These are phyloP conservation scores for Hagleromyces aurorensis DNA, from an alignment of 805 yeast genomes.

Conservation along the genomic window DNA sequence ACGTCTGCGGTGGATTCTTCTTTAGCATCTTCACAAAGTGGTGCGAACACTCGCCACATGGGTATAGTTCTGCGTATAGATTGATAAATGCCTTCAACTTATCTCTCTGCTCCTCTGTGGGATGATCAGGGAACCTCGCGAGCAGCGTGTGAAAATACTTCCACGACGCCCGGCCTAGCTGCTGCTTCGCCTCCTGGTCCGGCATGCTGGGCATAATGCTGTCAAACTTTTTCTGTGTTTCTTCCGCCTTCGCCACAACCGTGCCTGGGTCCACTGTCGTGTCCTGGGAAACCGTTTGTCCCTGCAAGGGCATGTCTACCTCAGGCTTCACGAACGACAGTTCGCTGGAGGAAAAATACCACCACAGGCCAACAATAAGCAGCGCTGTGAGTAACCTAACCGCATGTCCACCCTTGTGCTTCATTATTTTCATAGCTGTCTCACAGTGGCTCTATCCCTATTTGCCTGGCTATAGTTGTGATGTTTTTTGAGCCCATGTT, in stretches of 20 bases:
- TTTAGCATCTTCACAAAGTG: conserved; percentile 69
- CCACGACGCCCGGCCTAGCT: conserved; percentile 90
- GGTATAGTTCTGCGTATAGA: conserved; percentile 85
- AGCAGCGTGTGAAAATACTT: conserved; percentile 82
- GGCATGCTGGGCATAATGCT: conserved; percentile 94
- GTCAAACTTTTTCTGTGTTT: no score
- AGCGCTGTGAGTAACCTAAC: conserved; percentile 13
- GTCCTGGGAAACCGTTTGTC: no score
- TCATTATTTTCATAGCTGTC: no score
- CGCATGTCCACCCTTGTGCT: conserved; percentile 4
- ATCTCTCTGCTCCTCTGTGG: conserved; percentile 51
- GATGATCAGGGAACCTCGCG: conserved; percentile 85
- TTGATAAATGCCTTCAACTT: conserved; percentile 59
- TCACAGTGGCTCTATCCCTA: no score
- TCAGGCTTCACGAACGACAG: conserved; percentile 22
- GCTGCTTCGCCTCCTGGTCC: conserved; percentile 60
- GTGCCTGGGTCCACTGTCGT: no score
- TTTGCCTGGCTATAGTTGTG: no score
- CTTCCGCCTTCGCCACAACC: no score
- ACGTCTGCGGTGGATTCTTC: conserved; percentile 78
- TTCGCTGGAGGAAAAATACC: conserved; percentile 20
- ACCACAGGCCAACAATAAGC: conserved; percentile 18
- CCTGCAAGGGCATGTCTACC: no score
- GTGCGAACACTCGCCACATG: conserved; percentile 95
- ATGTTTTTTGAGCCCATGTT: no score